Conservation (phyloP, 1,139 yeast genomes). For the Geotrichum restrictum region DNA sequence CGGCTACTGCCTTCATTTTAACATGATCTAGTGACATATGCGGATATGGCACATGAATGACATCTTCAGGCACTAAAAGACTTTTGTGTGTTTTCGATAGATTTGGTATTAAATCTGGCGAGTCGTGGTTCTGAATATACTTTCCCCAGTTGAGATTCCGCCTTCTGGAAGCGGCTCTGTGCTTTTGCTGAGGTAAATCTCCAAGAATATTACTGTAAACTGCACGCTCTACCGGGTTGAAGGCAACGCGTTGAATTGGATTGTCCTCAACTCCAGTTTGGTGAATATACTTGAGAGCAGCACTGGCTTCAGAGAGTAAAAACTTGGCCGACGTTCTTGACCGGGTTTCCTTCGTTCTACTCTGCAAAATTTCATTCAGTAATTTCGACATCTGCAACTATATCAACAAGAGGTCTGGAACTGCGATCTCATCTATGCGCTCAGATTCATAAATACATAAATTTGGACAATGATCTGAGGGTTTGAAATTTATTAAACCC, state of each 20-base stretch:
- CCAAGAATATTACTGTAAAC: slow-evolving; percentile 4
- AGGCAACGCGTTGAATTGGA: slow-evolving; percentile 1
- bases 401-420: too few relatives aligned
- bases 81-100: not conserved
- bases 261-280: slow-evolving; percentile 14
- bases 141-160: slow-evolving; percentile 9
- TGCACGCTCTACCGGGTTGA: slow-evolving; percentile 11
- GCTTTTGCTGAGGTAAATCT: not conserved
- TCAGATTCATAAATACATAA: too few relatives aligned
- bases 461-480: too few relatives aligned
- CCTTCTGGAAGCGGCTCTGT: not conserved
- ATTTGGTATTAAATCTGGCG: slow-evolving; percentile 6
- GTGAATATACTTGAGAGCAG: slow-evolving; percentile 7
- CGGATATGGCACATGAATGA: slow-evolving; percentile 14
- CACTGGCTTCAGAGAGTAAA: not conserved
- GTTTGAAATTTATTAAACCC: not conserved
- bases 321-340: not conserved
- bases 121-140: slow-evolving; percentile 11
- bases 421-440: too few relatives aligned
- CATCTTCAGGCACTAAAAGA: slow-evolving; percentile 1
- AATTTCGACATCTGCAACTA: too few relatives aligned
- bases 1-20: slow-evolving; percentile 13
- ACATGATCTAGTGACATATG: slow-evolving; percentile 4
- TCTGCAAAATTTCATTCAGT: too few relatives aligned
- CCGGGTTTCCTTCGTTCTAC: too few relatives aligned